Evolutionary conservation across 768 basidiomycete species (phyloP).

Genomic region (Tephrocybe rancida): DNA sequence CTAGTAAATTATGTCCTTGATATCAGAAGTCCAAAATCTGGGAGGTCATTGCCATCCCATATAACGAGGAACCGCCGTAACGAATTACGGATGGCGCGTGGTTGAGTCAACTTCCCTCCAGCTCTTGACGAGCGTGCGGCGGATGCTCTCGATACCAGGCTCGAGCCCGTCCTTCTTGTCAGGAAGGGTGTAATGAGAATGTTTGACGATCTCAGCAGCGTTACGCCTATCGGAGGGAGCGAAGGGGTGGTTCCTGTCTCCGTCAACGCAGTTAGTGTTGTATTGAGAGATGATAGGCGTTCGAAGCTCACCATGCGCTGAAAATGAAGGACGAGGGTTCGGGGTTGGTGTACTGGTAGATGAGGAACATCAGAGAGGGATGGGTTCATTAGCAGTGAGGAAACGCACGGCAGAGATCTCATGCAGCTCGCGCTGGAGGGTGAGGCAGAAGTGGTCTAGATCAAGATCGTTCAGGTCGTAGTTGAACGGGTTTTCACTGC

Average conservation of each 20-base stretch:
- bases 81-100: constrained; percentile 15
- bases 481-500: constrained; percentile 68
- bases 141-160: constrained; percentile 19
- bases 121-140: constrained; percentile 19
- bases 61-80: too few species aligned
- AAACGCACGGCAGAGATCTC: constrained; percentile 68
- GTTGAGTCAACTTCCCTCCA: constrained; percentile 19
- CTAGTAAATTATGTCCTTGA: not conserved
- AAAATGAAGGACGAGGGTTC: constrained; percentile 57
- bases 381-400: not conserved
- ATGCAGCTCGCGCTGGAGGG: constrained; percentile 68
- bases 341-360: constrained; percentile 50
- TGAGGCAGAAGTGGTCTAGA: constrained; percentile 68
- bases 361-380: constrained; percentile 1
- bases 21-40: not conserved
- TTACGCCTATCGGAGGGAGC: constrained; percentile 62
- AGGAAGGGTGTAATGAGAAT: constrained; percentile 9
- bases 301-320: constrained; percentile 36
- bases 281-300: not conserved
- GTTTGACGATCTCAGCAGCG: constrained; percentile 48
- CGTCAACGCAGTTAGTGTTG: not conserved
- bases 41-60: not conserved
- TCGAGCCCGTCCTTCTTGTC: constrained; percentile 11
- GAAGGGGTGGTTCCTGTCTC: constrained; percentile 64
- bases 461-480: constrained; percentile 71